Evolutionary conservation across 139 green algal species (phyloP), one percentile per base, ranked within the genome.

Genomic region (Diplosphaera chodatii): DNA sequence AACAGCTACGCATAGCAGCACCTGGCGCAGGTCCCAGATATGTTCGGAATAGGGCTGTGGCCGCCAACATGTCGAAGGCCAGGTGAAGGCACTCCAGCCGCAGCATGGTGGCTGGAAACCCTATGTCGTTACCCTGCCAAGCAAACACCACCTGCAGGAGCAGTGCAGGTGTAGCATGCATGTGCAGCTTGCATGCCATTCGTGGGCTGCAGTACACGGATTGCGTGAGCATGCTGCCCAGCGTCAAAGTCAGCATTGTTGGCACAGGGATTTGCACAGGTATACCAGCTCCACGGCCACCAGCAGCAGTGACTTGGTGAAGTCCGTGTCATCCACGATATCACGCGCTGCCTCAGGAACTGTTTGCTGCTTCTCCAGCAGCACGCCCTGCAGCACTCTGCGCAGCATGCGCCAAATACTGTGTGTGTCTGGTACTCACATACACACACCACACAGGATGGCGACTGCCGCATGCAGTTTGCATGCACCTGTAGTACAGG

Each of bases 51-150:
- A 68, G 69, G 31, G 10, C 29, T 40, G 32, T n/a, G 32, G 31
- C 55, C 2, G 32, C 25, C 69, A 29, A 62, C 55, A 74, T 31
- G 32, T 67, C 32, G 25, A 74, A 28, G 0, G 56, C n/a, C 31
- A 59, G 31, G 25, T 27, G 41, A 55, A 34, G 34, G 3, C 31
- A 31, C 34, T 63, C 59, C 29, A 70, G 37, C 1, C 16, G 28
- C 40, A 41, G 40, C 23, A 67, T 59, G 10, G 73, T 30, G 1
- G n/a, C 37, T 30, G 73, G 67, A 56, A 78, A 78, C 16, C 3
- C 13, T 18, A 18, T 18, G 13, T 25, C 48, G 16, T 25, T 25
- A 5, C 48, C 48, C 13, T 59, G 48, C 48, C 48, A 59, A 5
- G 48, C 48, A 25, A 27, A 59, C 13, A 3, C 25, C 48, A 59